Conservation (phyloP, 1,139 yeast genomes). For the Saccharomyces pastorianus region DNA sequence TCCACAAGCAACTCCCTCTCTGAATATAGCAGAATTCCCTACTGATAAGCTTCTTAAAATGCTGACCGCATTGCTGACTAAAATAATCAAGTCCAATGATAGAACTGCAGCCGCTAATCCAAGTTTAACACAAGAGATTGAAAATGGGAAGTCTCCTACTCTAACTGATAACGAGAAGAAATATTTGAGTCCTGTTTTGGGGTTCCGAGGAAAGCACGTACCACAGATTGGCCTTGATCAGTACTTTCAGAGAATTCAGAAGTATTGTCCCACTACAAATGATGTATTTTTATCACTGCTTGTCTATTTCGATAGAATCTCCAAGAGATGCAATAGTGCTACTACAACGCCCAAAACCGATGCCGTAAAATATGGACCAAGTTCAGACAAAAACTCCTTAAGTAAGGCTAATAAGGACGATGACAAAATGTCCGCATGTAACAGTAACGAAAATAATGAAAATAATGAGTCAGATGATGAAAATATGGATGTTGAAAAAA, state of each 20-base stretch:
- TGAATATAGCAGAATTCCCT: slow-evolving; percentile 78
- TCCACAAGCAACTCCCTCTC: neutral
- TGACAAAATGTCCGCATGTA: neutral
- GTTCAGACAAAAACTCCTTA: neutral
- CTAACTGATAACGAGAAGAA: slow-evolving; percentile 1
- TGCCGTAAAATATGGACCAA: neutral
- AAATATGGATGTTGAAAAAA: neutral
- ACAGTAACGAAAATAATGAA: neutral
- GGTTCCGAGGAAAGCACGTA: slow-evolving; percentile 91
- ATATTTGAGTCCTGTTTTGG: slow-evolving; percentile 43
- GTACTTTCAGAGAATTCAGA: slow-evolving; percentile 78
- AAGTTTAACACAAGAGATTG: neutral
- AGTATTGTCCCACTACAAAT: slow-evolving; percentile 95
- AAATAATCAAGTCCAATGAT: slow-evolving; percentile 85
- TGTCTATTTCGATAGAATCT: slow-evolving; percentile 91
- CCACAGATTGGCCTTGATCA: slow-evolving; percentile 92
- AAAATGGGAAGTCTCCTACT: neutral
- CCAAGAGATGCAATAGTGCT: slow-evolving; percentile 62
- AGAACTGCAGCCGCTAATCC: neutral
- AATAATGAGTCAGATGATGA: neutral
- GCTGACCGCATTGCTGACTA: slow-evolving; percentile 75
- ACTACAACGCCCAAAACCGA: slow-evolving; percentile 1
- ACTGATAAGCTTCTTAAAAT: slow-evolving; percentile 70
- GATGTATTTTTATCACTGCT: slow-evolving; percentile 85
- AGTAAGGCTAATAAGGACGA: neutral